Conservation (phyloP, 805 yeast species). For the Ogataea nitratoaversa region DNA sequence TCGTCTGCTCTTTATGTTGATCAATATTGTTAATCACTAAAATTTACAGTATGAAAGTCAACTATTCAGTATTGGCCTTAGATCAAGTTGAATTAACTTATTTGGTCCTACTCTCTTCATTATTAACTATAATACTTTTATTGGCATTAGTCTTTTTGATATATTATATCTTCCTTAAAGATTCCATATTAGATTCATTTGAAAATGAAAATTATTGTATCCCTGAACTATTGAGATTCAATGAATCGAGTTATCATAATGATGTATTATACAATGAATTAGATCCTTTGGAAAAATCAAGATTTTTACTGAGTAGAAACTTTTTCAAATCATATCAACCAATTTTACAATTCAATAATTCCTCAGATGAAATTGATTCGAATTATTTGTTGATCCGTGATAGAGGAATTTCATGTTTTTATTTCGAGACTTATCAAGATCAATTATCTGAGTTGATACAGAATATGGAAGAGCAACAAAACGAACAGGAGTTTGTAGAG, state of each 20-base stretch:
- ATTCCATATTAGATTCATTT: constrained; percentile 8
- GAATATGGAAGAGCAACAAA: constrained; percentile 15
- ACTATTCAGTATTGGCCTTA: constrained; percentile 9
- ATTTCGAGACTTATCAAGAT: constrained; percentile 29
- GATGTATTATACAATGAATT: constrained; percentile 20
- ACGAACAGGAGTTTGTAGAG: background rate
- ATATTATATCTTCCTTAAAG: constrained; percentile 26
- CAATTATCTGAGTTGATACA: constrained; percentile 25
- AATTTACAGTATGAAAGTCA: background rate
- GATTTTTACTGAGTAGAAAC: constrained; percentile 22
- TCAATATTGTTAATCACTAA: background rate
- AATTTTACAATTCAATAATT: constrained; percentile 20
- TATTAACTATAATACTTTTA: constrained; percentile 23
- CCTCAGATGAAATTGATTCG: constrained; percentile 25
- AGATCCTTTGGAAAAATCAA: constrained; percentile 18
- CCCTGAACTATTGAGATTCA: constrained; percentile 23
- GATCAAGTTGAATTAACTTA: constrained; percentile 22
- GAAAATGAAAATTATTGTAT: constrained; percentile 18
- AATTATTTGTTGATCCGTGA: constrained; percentile 30
- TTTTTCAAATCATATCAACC: constrained; percentile 25
- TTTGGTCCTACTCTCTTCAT: constrained; percentile 23
- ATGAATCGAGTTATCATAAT: constrained; percentile 14
- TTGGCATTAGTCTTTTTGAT: constrained; percentile 21
- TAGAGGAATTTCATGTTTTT: constrained; percentile 32
- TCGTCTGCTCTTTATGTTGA: too few relatives aligned